These are phyloP conservation scores for Suillus discolor DNA, from an alignment of 768 basidiomycete genomes.

Conservation along the genomic window DNA sequence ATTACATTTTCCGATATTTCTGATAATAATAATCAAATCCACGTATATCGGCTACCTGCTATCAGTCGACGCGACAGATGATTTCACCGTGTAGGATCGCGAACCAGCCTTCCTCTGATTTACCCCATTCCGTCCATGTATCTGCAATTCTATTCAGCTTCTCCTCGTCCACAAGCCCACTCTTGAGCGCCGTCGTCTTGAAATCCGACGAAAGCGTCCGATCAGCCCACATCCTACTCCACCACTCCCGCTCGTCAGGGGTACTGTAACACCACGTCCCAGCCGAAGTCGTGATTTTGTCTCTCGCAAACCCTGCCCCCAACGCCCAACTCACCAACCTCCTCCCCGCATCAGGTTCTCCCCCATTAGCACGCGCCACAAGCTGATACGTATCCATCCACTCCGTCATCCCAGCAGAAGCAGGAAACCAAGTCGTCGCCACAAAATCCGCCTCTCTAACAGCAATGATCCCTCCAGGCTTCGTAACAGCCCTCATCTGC, in stretches of 20 bases:
- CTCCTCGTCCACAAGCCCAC: constrained; percentile 24
- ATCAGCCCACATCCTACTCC: constrained; percentile 41
- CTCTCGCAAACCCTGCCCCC: constrained; percentile 36
- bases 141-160: constrained; percentile 23
- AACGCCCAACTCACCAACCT: constrained; percentile 40
- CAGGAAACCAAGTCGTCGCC: constrained; percentile 38
- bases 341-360: constrained; percentile 43
- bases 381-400: constrained; percentile 21
- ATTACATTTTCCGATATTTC: background rate
- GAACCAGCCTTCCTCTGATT: constrained; percentile 38
- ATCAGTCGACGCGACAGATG: constrained; percentile 22
- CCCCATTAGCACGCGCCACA: constrained; percentile 34
- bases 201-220: constrained; percentile 37
- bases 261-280: constrained; percentile 41
- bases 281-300: constrained; percentile 29
- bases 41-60: background rate
- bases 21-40: constrained; percentile 2
- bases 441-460: constrained; percentile 44
- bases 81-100: constrained; percentile 36
- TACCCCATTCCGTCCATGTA: constrained; percentile 34
- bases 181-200: constrained; percentile 31
- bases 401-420: constrained; percentile 31
- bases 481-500: constrained; percentile 52
- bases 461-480: constrained; percentile 48
- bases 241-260: constrained; percentile 40